These are phyloP conservation scores for Pseudocercospora ulei DNA, from an alignment of 2,329 filamentous ascomycete species.

Conservation along the genomic window DNA sequence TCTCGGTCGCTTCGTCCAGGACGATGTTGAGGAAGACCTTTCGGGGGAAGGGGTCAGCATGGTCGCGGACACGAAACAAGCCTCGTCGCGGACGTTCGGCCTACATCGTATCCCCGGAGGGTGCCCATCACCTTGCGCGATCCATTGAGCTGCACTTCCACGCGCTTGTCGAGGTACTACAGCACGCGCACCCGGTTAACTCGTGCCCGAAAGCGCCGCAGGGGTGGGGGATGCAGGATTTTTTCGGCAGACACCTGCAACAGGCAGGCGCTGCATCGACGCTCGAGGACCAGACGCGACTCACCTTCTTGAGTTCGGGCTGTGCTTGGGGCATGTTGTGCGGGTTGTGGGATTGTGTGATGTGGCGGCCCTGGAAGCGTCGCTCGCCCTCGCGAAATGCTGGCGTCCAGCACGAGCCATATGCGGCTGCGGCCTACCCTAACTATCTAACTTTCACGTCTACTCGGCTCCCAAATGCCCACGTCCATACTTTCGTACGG, in stretches of 20 bases:
- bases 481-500: too few relatives aligned
- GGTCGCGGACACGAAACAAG: too few relatives aligned
- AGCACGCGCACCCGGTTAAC: conserved; percentile 7
- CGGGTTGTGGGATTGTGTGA: conserved; percentile 1
- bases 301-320: conserved; percentile 95
- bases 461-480: too few relatives aligned
- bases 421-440: too few relatives aligned
- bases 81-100: too few relatives aligned
- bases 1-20: conserved; percentile 89
- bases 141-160: conserved; percentile 95
- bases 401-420: too few relatives aligned
- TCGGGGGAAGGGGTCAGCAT: background rate
- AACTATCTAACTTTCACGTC: too few relatives aligned
- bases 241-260: conserved; percentile 6
- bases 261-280: background rate
- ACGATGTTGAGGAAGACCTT: conserved; percentile 99
- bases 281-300: conserved; percentile 17
- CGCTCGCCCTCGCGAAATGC: too few relatives aligned
- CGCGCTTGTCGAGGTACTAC: conserved; percentile 97
- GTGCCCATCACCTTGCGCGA: conserved; percentile 94
- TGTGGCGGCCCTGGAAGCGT: too few relatives aligned
- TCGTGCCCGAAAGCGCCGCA: background rate
- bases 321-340: conserved; percentile 88
- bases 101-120: conserved; percentile 89
- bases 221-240: background rate